phyloP scores from a whole-genome alignment of 139 green algal genomes.

The Deuterostichococcus epilithicus region DNA sequence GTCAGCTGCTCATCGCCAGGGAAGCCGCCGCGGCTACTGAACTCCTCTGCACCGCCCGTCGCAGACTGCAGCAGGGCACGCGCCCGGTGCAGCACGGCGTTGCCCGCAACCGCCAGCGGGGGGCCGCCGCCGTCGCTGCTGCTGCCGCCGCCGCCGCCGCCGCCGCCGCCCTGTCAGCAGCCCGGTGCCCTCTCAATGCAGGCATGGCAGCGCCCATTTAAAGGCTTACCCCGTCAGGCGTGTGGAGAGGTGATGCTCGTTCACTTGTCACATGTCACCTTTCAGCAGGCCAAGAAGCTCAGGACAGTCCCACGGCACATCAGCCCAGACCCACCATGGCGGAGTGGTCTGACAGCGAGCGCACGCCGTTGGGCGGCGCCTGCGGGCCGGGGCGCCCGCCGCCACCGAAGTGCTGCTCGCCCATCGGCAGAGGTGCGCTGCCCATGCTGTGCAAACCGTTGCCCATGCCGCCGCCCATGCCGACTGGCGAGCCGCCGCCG shows the following conservation, averaged over 20 bases:
- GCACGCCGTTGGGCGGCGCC: background rate
- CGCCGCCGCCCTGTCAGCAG: no score
- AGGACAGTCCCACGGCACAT: no score
- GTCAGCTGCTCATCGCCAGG: background rate
- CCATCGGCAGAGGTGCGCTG: background rate
- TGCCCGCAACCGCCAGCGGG: background rate
- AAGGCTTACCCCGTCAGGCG: no score
- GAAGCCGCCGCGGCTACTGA: background rate
- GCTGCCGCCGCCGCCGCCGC: background rate
- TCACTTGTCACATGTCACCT: no score
- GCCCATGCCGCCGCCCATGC: background rate
- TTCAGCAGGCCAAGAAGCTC: no score
- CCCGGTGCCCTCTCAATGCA: no score
- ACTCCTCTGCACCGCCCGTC: slow-evolving; percentile 29
- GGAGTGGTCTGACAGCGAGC: background rate
- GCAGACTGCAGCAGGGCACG: slow-evolving; percentile 29
- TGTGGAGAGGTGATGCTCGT: no score
- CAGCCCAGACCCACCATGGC: no score
- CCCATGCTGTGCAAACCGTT: background rate
- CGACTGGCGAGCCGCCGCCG: background rate
- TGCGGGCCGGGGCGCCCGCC: no score
- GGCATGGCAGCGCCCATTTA: no score
- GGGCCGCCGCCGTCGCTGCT: background rate
- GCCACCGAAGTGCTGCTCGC: background rate
- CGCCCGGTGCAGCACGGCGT: slow-evolving; percentile 25